These are phyloP conservation scores for Wickerhamiella vanderwaltii DNA, from an alignment of 805 yeast genomes.

Conservation along the genomic window DNA sequence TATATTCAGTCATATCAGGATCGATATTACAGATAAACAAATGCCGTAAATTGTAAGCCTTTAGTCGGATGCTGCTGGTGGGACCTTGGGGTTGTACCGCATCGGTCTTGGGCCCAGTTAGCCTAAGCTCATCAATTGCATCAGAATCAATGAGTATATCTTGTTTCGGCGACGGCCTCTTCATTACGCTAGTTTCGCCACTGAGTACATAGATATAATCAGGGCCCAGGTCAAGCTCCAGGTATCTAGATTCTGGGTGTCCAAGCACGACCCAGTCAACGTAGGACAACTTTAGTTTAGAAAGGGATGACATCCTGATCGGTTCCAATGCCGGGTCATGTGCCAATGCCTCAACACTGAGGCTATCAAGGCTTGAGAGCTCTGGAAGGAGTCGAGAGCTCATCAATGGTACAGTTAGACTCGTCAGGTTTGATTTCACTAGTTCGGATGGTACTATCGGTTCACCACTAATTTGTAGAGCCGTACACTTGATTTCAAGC, in stretches of 20 bases:
- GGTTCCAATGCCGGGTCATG: background rate
- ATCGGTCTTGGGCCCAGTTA: background rate
- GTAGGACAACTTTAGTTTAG: background rate
- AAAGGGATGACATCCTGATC: background rate
- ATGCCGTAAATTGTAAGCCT: background rate
- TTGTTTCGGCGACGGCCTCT: background rate
- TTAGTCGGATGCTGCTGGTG: background rate
- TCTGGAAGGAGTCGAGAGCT: background rate
- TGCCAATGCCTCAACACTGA: background rate
- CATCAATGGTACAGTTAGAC: background rate
- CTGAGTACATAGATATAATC: background rate
- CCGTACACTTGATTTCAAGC: background rate
- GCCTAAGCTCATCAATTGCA: slow-evolving; percentile 5
- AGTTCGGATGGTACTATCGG: background rate
- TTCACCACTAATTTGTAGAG: background rate
- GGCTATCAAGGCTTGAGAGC: background rate
- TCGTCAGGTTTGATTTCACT: background rate
- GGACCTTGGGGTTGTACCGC: background rate
- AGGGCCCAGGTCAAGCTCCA: slow-evolving; percentile 6
- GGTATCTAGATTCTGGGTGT: background rate
- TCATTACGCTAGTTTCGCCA: background rate
- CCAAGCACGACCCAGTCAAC: slow-evolving; percentile 5
- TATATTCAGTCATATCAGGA: background rate
- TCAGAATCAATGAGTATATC: background rate
- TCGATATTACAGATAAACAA: background rate